Conservation (phyloP, 2,329 filamentous ascomycete species). For the Eutypa lata region DNA sequence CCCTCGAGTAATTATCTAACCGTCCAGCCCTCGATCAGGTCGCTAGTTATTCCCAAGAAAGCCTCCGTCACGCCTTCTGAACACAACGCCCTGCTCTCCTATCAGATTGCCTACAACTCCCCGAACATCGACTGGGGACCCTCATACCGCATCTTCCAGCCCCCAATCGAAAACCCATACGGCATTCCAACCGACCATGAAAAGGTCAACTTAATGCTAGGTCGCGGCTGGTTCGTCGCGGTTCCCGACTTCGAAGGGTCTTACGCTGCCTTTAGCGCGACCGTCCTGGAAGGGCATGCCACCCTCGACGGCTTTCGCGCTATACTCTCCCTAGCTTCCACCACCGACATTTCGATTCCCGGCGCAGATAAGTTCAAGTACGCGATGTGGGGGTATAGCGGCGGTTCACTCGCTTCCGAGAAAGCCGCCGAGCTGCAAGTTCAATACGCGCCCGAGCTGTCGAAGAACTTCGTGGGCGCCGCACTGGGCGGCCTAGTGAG, state of each 20-base stretch:
- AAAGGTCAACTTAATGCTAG: conserved; percentile 33
- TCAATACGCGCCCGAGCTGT: conserved; percentile 45
- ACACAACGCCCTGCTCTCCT: conserved; percentile 33
- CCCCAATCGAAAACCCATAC: neutral
- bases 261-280: conserved; percentile 38
- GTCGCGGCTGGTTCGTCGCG: conserved; percentile 40
- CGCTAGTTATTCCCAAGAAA: conserved; percentile 26
- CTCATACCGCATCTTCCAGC: conserved; percentile 32
- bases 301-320: conserved; percentile 42
- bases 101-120: conserved; percentile 38
- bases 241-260: conserved; percentile 44
- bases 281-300: conserved; percentile 38
- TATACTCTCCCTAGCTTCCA: conserved; percentile 20
- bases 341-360: too few species aligned
- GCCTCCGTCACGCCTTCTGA: neutral
- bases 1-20: too few species aligned
- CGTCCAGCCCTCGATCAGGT: too few species aligned
- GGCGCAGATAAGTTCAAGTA: conserved; percentile 19
- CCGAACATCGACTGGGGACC: conserved; percentile 35
- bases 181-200: conserved; percentile 10
- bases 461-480: neutral
- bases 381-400: conserved; percentile 52
- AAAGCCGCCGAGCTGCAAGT: conserved; percentile 48
- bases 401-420: conserved; percentile 46
- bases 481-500: neutral